Evolutionary conservation across 2,329 filamentous ascomycete species (phyloP), one percentile per base, ranked within the genome.

Genomic region (Colletotrichum destructivum): DNA sequence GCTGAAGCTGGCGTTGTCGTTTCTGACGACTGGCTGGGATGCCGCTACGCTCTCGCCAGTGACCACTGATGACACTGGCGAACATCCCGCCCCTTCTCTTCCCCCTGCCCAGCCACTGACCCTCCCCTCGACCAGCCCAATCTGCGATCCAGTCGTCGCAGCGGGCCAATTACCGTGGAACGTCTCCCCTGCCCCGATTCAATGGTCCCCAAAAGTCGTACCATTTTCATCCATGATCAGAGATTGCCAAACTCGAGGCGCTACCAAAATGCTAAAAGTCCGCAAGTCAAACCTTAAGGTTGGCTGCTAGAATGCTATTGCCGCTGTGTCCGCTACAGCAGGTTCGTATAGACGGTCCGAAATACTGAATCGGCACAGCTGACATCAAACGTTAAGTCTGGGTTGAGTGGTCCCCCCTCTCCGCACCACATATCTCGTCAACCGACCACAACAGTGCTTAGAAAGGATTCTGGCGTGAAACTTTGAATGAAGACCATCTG

Each of bases 91-190:
- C 31, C 26, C 26, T 26, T 26, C 26, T 4, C 26, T 26, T 31
- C 31, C 69, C 71, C 69, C 55, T 67, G 69, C 63, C 71, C 63
- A 68, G 54, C 69, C 62, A 59, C 68, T 49, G 59, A 21, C 69
- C 65, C 65, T 61, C 62, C 65, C 64, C 66, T 63, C 66, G 23
- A 55, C 72, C 5, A 61, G 66, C 26, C 63, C 73, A 74, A 74
- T 71, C 70, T 73, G 70, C 75, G 75, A 76, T 75, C 74, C 74
- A 73, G 66, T 71, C 69, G 56, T 72, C 66, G 72, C 64, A 72
- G 64, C 71, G 51, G 62, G 62, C 74, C 74, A 74, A 73, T 76
- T 57, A 74, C 69, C 70, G 55, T 67, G 59, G 69, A 62, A 52
- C 69, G 55, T 59, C 44, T 62, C 54, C 66, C 71, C 71, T 74